Conservation (phyloP, 192 early-diverging fungal species). For the Rhizophlyctis rosea region DNA sequence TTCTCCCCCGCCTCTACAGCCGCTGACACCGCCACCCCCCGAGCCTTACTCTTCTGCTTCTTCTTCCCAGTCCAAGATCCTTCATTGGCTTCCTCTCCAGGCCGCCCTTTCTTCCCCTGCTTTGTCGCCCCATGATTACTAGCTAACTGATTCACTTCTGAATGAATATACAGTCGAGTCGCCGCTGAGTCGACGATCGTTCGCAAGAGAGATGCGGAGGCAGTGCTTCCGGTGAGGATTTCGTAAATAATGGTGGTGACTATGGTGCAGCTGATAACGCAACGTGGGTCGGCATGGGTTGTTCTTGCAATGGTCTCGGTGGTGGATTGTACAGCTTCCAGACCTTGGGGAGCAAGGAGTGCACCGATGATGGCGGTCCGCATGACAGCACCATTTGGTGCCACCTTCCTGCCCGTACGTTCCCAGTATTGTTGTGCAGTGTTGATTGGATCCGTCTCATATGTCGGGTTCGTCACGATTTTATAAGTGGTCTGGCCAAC, state of each 20-base stretch:
- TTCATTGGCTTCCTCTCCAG: too few relatives aligned
- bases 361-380: constrained; percentile 37
- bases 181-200: too few relatives aligned
- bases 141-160: too few relatives aligned
- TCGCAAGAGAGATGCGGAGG: too few relatives aligned
- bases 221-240: not conserved
- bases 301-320: constrained; percentile 29
- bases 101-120: too few relatives aligned
- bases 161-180: too few relatives aligned
- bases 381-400: constrained; percentile 49
- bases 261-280: constrained; percentile 42
- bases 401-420: constrained; percentile 16
- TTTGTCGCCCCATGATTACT: too few relatives aligned
- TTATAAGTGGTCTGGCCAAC: constrained; percentile 51
- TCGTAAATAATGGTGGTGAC: constrained; percentile 18
- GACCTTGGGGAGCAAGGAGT: constrained; percentile 1
- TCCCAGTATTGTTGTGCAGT: constrained; percentile 44
- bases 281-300: constrained; percentile 49
- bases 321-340: not conserved
- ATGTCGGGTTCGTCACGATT: constrained; percentile 44
- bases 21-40: too few relatives aligned
- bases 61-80: too few relatives aligned
- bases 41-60: too few relatives aligned
- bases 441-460: constrained; percentile 40
- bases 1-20: too few relatives aligned